Evolutionary conservation across 371 early-diverging fungal species (phyloP), one percentile per base, ranked within the genome.

Genomic region (Dipsacomyces acuminosporus): DNA sequence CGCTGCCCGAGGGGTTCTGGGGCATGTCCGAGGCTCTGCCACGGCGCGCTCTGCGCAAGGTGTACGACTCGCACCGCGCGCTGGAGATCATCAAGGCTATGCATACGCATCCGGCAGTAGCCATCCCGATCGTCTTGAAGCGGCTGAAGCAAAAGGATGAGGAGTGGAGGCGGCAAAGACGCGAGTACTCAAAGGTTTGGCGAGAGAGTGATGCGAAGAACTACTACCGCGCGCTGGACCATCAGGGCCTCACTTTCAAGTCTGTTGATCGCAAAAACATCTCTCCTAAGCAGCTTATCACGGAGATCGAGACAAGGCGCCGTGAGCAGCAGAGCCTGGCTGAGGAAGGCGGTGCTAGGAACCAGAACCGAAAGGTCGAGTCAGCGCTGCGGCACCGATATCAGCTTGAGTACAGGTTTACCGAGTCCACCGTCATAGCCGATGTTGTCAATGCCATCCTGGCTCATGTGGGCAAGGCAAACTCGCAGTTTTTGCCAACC

Each of bases 61-160:
- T 98, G 21, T 98, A 98, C 58, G 96, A 89, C 41, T 71, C 73
- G 4, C 88, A 85, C 40, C 80, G 88, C n/a, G 93, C 89, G 0
- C 59, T 80, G 11, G 99, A 98, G 54, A 85, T 98, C 30, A 84
- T 99, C 55, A 88, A 96, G 30, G 85, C 90, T 9, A 75, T 99
- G 45, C 91, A 99, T 61, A 81, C 85, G 41, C 92, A 91, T 61
- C 98, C 99, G 3, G 84, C 88, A 0, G 85, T 86, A 8, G 90
- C 98, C 0, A 90, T 99, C 2, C 99, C 99, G 0, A 82, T 99
- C 13, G 90, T 99, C 17, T 77, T 99, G 21, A 90, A 87, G 69
- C 88, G 99, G 35, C 78, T 99, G 13, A 94, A 96, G 77, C 92
- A 93, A 63, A 96, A 98, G 69, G 96, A 98, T 66, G 96, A 95